Conservation (phyloP, 2,329 filamentous ascomycete species). For the Venturia effusa region DNA sequence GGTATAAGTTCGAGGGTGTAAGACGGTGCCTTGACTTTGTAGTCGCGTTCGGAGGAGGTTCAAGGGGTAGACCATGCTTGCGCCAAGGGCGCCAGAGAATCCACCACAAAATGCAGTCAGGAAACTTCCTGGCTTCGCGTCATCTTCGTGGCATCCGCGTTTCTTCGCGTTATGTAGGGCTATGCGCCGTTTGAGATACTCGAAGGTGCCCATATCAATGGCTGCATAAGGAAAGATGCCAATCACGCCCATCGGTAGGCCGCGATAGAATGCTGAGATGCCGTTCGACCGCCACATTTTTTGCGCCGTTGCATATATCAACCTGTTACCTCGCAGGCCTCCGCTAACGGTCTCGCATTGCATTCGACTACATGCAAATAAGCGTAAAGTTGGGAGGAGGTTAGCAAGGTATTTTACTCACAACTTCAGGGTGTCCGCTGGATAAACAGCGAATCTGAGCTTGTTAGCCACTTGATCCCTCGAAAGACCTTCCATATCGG, state of each 20-base stretch:
- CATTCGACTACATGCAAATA: slow-evolving; percentile 49
- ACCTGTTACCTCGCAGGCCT: slow-evolving; percentile 68
- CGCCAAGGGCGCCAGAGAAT: slow-evolving; percentile 81
- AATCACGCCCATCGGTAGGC: slow-evolving; percentile 82
- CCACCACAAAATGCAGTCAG: slow-evolving; percentile 82
- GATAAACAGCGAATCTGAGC: slow-evolving; percentile 73
- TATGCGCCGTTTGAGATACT: slow-evolving; percentile 73
- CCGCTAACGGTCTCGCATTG: slow-evolving; percentile 90
- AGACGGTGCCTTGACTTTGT: slow-evolving; percentile 87
- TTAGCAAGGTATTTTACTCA: slow-evolving; percentile 26
- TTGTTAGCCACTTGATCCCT: slow-evolving; percentile 16
- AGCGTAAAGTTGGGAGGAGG: neutral
- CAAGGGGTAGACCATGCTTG: slow-evolving; percentile 87
- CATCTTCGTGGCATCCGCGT: slow-evolving; percentile 68
- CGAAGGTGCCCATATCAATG: slow-evolving; percentile 92
- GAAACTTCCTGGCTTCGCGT: slow-evolving; percentile 65
- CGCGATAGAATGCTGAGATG: slow-evolving; percentile 71
- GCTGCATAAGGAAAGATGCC: slow-evolving; percentile 98
- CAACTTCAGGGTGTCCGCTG: slow-evolving; percentile 74
- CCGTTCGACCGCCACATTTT: slow-evolving; percentile 79
- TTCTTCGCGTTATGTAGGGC: slow-evolving; percentile 58
- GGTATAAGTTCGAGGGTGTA: slow-evolving; percentile 82
- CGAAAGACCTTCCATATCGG: neutral
- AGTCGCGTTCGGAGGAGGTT: slow-evolving; percentile 86
- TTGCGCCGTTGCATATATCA: slow-evolving; percentile 70